Conservation (phyloP, 768 basidiomycete species). For the Nidularia pulvinata region DNA sequence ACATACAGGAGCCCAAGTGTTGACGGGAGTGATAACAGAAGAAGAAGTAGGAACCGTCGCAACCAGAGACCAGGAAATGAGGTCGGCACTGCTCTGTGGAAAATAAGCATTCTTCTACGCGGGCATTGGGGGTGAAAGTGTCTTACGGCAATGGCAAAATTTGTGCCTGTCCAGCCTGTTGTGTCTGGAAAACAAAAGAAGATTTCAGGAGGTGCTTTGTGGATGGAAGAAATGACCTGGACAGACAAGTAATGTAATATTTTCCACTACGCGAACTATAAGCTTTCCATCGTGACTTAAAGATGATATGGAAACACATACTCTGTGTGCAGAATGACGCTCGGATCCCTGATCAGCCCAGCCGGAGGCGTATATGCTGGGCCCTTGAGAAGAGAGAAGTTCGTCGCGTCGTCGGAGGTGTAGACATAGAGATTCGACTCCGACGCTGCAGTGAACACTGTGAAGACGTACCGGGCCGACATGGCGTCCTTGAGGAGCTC, state of each 20-base stretch:
- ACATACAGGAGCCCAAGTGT: slow-evolving; percentile 30
- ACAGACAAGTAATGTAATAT: slow-evolving; percentile 29
- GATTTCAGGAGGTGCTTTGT: not conserved
- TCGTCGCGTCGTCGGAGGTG: slow-evolving; percentile 27
- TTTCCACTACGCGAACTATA: slow-evolving; percentile 16
- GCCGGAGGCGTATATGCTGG: slow-evolving; percentile 30
- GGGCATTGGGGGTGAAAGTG: not conserved
- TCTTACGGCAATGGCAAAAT: slow-evolving; percentile 31
- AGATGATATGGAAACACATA: slow-evolving; percentile 8
- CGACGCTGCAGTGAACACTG: slow-evolving; percentile 28
- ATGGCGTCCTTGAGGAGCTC: slow-evolving; percentile 27
- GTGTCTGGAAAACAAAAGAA: slow-evolving; percentile 18
- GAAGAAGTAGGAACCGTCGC: slow-evolving; percentile 24
- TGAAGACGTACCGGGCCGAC: slow-evolving; percentile 27
- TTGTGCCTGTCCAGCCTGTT: slow-evolving; percentile 28
- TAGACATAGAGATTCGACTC: slow-evolving; percentile 31
- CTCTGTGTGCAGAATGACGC: slow-evolving; percentile 31
- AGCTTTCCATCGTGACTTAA: not conserved
- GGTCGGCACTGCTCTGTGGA: slow-evolving; percentile 24
- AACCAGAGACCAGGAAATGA: slow-evolving; percentile 22
- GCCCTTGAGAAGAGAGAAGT: slow-evolving; percentile 25
- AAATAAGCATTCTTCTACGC: too few relatives aligned
- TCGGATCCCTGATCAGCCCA: slow-evolving; percentile 32
- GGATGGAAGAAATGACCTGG: not conserved
- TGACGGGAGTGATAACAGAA: slow-evolving; percentile 22